Evolutionary conservation across 108 stramenopile genomes (phyloP), one percentile per base, ranked within the genome.

Genomic region (Schizochytrium sp.): DNA sequence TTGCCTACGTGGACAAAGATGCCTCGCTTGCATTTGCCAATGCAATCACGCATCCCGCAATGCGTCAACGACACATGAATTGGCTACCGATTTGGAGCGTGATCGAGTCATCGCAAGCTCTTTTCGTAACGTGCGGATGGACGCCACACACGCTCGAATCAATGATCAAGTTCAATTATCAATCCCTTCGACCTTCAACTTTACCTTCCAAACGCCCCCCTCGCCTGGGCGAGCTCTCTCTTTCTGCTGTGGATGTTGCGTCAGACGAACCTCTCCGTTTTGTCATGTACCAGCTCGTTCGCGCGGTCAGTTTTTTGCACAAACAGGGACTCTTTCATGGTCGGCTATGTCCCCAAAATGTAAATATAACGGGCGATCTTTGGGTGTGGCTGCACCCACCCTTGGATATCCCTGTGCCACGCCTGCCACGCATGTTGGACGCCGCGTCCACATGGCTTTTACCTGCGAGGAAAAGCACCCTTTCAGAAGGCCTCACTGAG

Each of bases 261-360:
- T 6, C 59, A 34, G 91, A 92, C 47, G 57, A 88, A 8, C 90
- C 43, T 28, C 63, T 90, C 3, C 87, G 90, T 10, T 92, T 92
- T 53, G 25, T 92, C 51, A 12, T 89, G 23, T 90, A 76, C 55
- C 90, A 92, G 90, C 87, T 92, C 25, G 14, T 91, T 5, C 89
- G 59, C n/a, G 87, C 88, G 10, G 5, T 90, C n/a, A 23, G 4
- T 5, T 72, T n/a, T 19, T 19, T 88, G 55, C 91, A 92, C 51
- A 18, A 25, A 5, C 34, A 43, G 28, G 90, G 90, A 0, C 55
- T 89, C 4, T 57, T 10, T 5, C 60, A 44, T 5, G 87, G n/a
- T 5, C 16, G 44, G 5, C 1, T 92, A 12, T 3, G 4, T 4
- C 41, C 89, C 14, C 8, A 72, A 16, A 58, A 41, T 5, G 5